phyloP scores from a whole-genome alignment of 108 stramenopile species.

The Thalassiosira profunda region DNA sequence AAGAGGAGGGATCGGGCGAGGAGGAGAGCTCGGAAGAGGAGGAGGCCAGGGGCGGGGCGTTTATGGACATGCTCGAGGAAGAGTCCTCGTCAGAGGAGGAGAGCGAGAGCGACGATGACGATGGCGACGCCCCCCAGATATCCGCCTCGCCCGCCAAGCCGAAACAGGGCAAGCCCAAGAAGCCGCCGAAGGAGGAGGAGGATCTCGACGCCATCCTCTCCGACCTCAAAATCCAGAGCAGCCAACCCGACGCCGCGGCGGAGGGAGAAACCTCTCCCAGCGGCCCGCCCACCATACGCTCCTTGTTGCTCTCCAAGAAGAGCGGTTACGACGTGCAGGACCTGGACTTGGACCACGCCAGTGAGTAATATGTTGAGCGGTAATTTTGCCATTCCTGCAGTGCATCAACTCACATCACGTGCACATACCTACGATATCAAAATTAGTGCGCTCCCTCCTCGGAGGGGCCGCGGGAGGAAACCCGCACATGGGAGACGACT shows the following conservation, averaged over 20 bases:
- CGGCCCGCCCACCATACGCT: slow-evolving; percentile 17
- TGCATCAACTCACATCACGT: too few relatives aligned
- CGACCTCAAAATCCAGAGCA: slow-evolving; percentile 13
- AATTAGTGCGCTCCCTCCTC: slow-evolving; percentile 59
- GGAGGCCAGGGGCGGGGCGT: slow-evolving; percentile 36
- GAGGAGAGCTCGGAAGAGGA: slow-evolving; percentile 22
- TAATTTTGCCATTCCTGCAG: too few relatives aligned
- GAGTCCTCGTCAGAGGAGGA: slow-evolving; percentile 27
- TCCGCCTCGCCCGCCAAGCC: slow-evolving; percentile 3
- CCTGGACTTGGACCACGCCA: slow-evolving; percentile 65
- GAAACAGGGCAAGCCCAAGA: background rate
- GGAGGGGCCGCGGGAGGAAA: slow-evolving; percentile 23
- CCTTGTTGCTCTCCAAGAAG: slow-evolving; percentile 12
- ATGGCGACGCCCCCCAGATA: background rate
- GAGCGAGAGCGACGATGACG: slow-evolving; percentile 16
- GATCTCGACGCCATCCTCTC: slow-evolving; percentile 51
- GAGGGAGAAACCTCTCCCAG: background rate
- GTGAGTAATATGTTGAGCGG: too few relatives aligned
- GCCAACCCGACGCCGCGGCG: background rate
- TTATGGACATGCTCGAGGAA: slow-evolving; percentile 27
- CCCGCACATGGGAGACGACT: background rate
- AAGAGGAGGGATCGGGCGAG: slow-evolving; percentile 1
- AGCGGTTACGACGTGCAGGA: slow-evolving; percentile 50
- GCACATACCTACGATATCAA: too few relatives aligned
- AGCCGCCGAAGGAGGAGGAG: slow-evolving; percentile 12